These are phyloP conservation scores for Aureobasidium namibiae DNA, from an alignment of 2,329 filamentous ascomycete genomes.

Conservation along the genomic window DNA sequence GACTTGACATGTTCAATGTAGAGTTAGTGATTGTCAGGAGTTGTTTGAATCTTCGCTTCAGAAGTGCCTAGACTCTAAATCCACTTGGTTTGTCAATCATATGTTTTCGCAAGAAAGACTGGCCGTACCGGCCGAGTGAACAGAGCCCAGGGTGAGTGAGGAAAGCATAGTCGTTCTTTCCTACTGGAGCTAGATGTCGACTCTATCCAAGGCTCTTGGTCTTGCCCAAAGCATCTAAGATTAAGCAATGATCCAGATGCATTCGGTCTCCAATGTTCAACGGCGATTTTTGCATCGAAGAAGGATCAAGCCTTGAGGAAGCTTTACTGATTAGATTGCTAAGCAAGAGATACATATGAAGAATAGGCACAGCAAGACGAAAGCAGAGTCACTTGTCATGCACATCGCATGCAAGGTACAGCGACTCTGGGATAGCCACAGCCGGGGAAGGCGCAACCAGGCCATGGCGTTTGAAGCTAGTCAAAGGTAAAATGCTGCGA, in stretches of 20 bases:
- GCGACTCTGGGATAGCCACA: background rate
- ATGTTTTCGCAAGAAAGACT: too few species aligned
- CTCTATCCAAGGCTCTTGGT: background rate
- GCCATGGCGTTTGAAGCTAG: background rate
- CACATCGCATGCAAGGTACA: background rate
- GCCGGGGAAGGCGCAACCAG: background rate
- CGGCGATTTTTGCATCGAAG: background rate
- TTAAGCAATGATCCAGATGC: background rate
- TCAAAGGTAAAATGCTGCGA: background rate
- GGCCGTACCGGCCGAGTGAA: too few species aligned
- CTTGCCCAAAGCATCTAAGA: background rate
- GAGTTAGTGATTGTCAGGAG: too few species aligned
- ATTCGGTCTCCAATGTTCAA: background rate
- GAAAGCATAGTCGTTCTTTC: too few species aligned
- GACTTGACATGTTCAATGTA: too few species aligned
- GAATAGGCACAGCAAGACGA: background rate
- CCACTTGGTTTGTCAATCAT: too few species aligned
- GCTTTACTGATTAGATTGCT: too few species aligned
- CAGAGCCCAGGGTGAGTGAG: too few species aligned
- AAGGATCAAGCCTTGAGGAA: too few species aligned
- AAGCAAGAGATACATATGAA: background rate
- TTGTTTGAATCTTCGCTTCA: too few species aligned
- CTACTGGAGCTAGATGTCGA: too few species aligned
- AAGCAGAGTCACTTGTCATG: background rate
- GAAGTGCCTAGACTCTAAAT: too few species aligned